Base-by-base conservation (phyloP, 352 stramenopile genomes). In the Elongisporangium anandrum region DNA sequence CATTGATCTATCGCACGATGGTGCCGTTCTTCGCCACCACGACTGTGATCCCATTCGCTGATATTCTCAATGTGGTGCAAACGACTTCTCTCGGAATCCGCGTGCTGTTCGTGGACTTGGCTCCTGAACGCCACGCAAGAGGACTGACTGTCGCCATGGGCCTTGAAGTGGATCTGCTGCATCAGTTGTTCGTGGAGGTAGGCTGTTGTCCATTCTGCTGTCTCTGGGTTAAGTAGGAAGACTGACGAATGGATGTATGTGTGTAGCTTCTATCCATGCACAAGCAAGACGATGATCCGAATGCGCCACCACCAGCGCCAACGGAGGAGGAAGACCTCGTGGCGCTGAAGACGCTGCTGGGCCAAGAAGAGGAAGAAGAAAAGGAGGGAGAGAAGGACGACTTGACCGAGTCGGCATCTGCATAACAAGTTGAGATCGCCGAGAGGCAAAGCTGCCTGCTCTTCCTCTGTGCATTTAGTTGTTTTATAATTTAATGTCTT, bases 1-100 rank as follows among this genome's bases (percentile, higher is more conserved):
- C 71, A 8, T 59, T 89, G 56, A 75, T 93, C 61, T 91, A 87
- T 63, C 81, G 81, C 16, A 84, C 79, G 15, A 82, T 93, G 84
- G 72, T 93, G 22, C 84, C 84, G 16, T 59, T 93, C 22, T 89
- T 93, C 56, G 73, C 79, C 7, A 79, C 73, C 21, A 93, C 78
- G 23, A 88, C 77, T 0, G 67, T 87, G 45, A 50, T 91, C 52
- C 64, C 81, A 2, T 87, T 93, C 50, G 60, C 69, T 17, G 80
- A 90, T 58, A 65, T 93, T 2, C 56, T 72, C 16, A 69, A 72
- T 24, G 72, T 93, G 47, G 49, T 41, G 5, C 74, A 85, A 54
- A 86, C 81, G 12, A 81, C 77, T 7, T 74, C 81, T 22, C 81
- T 87, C 39, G 79, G 84, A 17, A 88, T 93, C 23, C 81, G 83